phyloP scores from a whole-genome alignment of 164 flowering plant species.

The Chimonanthus praecox region DNA sequence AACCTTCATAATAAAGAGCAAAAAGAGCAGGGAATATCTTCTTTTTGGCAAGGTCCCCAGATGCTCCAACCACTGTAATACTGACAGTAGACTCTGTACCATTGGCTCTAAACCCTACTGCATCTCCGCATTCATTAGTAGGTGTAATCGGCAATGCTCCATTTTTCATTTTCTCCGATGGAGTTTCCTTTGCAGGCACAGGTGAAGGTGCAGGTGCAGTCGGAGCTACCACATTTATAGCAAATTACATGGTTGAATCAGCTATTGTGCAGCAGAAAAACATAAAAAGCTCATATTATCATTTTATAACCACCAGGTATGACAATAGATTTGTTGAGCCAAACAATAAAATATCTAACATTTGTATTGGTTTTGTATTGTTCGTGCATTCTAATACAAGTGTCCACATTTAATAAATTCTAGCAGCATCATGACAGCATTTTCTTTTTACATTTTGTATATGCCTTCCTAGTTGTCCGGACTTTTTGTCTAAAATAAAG shows the following conservation, averaged over 20 bases:
- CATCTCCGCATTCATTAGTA: conserved; percentile 26
- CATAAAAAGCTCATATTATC: no score
- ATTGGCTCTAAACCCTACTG: conserved; percentile 17
- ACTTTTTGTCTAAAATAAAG: no score
- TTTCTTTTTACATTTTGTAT: no score
- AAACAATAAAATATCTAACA: no score
- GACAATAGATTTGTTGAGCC: background rate
- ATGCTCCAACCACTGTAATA: conserved; percentile 91
- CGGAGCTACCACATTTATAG: conserved; percentile 41
- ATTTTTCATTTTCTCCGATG: conserved; percentile 34
- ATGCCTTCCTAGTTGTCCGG: no score
- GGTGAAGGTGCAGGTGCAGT: conserved; percentile 21
- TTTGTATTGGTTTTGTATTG: background rate
- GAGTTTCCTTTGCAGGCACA: conserved; percentile 26
- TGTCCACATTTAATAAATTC: no score
- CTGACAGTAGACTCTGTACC: conserved; percentile 51
- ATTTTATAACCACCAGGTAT: background rate
- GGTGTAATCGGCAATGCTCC: conserved; percentile 28
- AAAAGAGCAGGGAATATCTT: conserved; percentile 95
- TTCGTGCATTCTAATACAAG: no score
- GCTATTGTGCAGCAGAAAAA: background rate
- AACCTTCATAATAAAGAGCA: conserved; percentile 79
- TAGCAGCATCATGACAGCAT: no score
- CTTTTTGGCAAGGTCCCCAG: conserved; percentile 98
- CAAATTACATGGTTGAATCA: conserved; percentile 7